Percentiles rank a stretch among this genome's conserved stretches.
phyloP scores from a whole-genome alignment of 345 rosid species.

The Pelargonium nanum region DNA sequence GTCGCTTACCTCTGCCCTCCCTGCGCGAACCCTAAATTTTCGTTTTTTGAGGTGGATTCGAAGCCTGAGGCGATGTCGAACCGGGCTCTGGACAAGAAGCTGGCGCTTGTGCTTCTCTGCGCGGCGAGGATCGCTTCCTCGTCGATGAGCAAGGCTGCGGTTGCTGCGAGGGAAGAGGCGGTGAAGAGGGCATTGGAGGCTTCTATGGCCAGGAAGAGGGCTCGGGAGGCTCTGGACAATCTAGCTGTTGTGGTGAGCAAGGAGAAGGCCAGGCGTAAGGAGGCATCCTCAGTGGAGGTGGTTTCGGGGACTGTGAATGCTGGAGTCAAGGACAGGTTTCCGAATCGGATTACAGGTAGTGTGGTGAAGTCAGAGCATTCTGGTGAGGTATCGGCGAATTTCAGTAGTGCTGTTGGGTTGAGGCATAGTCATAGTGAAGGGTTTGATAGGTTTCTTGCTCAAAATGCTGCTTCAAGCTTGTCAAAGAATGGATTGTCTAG shows the following conservation, averaged over 20 bases:
- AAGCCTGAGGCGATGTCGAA: background rate
- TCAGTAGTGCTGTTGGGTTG: background rate
- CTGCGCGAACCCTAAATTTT: constrained; percentile 38
- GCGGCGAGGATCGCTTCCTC: constrained; percentile 48
- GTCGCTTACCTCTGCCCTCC: constrained; percentile 28
- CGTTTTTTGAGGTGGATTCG: constrained; percentile 23
- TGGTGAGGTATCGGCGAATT: background rate
- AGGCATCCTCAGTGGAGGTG: background rate
- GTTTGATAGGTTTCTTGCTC: background rate
- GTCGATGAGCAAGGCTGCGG: constrained; percentile 48
- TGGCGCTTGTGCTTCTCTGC: constrained; percentile 37
- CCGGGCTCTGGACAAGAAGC: constrained; percentile 26
- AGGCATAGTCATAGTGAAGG: background rate
- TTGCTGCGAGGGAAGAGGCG: constrained; percentile 27
- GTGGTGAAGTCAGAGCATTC: too few relatives aligned
- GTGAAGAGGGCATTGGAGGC: constrained; percentile 54
- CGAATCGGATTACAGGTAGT: too few relatives aligned
- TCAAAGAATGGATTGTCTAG: background rate
- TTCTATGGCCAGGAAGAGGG: constrained; percentile 50
- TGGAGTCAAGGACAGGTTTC: too few relatives aligned
- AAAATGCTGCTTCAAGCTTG: too few relatives aligned
- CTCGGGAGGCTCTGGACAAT: constrained; percentile 56
- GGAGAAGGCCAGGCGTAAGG: constrained; percentile 9
- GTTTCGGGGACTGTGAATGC: background rate
- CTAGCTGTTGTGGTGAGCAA: constrained; percentile 14